Conservation (phyloP, 1,284 basidiomycete genomes). For the Ceratobasidium sp. region DNA sequence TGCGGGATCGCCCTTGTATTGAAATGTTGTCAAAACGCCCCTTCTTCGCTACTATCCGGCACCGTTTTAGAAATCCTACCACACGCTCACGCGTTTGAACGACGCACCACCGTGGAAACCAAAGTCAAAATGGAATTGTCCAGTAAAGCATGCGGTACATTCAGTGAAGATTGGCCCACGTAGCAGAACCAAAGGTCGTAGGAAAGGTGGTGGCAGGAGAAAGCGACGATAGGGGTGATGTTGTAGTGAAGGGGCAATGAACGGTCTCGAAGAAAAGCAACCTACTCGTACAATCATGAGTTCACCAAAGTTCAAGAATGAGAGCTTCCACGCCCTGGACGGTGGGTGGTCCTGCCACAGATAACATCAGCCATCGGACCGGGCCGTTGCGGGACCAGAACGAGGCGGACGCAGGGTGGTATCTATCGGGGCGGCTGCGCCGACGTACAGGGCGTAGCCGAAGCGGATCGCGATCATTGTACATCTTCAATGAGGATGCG, state of each 20-base stretch:
- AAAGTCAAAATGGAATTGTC: not conserved
- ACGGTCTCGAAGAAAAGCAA: conserved; percentile 26
- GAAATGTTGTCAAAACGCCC: conserved; percentile 38
- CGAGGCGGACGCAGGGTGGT: conserved; percentile 18
- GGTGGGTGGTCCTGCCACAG: conserved; percentile 18
- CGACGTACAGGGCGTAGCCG: not conserved
- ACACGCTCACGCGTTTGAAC: not conserved
- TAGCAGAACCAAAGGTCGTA: conserved; percentile 5
- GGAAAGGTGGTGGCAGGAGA: conserved; percentile 3
- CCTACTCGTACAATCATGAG: conserved; percentile 31
- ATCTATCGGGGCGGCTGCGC: not conserved
- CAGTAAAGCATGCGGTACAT: conserved; percentile 19
- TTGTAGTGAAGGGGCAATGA: not conserved
- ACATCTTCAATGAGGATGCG: conserved; percentile 75
- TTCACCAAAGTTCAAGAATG: conserved; percentile 31
- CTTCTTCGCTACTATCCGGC: not conserved
- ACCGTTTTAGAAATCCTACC: conserved; percentile 10
- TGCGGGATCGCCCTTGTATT: conserved; percentile 31
- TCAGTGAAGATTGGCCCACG: conserved; percentile 15
- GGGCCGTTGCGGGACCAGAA: conserved; percentile 15
- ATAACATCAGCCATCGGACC: conserved; percentile 12
- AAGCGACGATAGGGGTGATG: not conserved
- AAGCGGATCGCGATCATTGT: conserved; percentile 22
- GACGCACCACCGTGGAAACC: conserved; percentile 1
- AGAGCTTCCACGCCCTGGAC: conserved; percentile 15